Conservation (phyloP, 2,329 filamentous ascomycete species). For the Zarea fungicola region DNA sequence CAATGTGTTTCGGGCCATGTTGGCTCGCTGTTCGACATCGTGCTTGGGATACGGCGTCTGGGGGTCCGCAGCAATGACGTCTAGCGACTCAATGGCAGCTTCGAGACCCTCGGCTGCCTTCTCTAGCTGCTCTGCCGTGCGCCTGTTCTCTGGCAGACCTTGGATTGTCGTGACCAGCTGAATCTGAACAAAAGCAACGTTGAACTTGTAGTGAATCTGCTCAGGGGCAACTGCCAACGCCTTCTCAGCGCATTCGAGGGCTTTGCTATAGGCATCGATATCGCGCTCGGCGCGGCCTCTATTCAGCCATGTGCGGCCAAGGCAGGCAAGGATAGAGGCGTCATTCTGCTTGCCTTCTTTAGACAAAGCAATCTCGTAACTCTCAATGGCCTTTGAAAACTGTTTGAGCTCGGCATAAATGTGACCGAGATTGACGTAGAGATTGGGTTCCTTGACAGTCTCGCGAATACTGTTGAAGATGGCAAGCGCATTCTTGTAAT, state of each 20-base stretch:
- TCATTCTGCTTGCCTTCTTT: conserved; percentile 72
- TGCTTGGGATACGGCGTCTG: conserved; percentile 81
- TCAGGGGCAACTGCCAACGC: conserved; percentile 75
- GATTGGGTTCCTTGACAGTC: conserved; percentile 79
- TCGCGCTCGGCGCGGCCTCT: conserved; percentile 63
- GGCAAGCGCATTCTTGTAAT: conserved; percentile 72
- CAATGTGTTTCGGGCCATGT: conserved; percentile 95
- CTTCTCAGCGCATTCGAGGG: conserved; percentile 58
- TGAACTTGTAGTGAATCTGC: conserved; percentile 91
- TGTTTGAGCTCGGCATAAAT: conserved; percentile 88
- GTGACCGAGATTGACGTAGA: conserved; percentile 91
- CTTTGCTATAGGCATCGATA: conserved; percentile 51
- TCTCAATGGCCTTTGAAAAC: conserved; percentile 86
- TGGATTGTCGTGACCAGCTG: conserved; percentile 82
- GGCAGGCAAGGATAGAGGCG: conserved; percentile 72
- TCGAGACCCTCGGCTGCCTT: conserved; percentile 76
- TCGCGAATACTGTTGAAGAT: conserved; percentile 90
- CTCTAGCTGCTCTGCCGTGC: conserved; percentile 74
- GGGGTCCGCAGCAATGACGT: conserved; percentile 57
- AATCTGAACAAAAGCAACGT: conserved; percentile 95
- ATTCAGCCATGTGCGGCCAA: conserved; percentile 82
- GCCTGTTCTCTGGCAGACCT: conserved; percentile 66
- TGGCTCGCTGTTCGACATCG: conserved; percentile 90
- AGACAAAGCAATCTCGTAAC: conserved; percentile 79
- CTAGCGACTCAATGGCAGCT: conserved; percentile 70